Evolutionary conservation across 306 rosid species (phyloP), one percentile per base, ranked within the genome.

Genomic region (Vigna angularis): DNA sequence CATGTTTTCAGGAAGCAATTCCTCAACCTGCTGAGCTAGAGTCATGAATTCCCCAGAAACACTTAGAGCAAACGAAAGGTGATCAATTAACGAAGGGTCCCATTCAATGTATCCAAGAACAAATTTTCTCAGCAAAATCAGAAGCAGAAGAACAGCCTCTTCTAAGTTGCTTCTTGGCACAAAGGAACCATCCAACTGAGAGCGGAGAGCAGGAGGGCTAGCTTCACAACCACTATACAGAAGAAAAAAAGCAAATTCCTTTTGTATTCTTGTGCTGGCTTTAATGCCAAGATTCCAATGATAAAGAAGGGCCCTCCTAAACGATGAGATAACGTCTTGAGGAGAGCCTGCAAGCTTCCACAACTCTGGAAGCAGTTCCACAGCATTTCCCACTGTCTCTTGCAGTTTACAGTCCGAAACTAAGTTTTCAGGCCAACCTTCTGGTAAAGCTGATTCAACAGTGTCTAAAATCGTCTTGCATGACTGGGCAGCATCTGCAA

Each of bases 151-250:
- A 77, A 89, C 72, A 72, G 97, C 97, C 83, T 94, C 98, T 87
- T 94, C 98, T 75, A 88, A 28, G 51, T 94, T 94, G 87, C 89
- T 94, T 86, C 87, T 85, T 1, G 98, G 97, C 76, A 92, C 93
- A 77, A 90, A 94, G 26, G 94, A 88, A 78, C 92, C 91, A 16
- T 87, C 95, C 85, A 92, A 87, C 70, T 92, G 98, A 0, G 91
- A 85, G 13, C 97, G 90, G 13, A 94, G 96, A 50, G 90, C 72
- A 3, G 93, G 98, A 73, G 97, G 93, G 67, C 74, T 88, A 40
- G 97, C 94, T 66, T 94, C 94, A 48, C 91, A 92, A 67, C 98
- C 97, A 53, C 98, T 85, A 48, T 89, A 94, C 74, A 94, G 86
- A 62, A 94, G 97, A 74, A 92, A 92, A 74, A 94, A 80, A 28